phyloP scores from a whole-genome alignment of 257 asterid species.

The Capsicum pubescens region DNA sequence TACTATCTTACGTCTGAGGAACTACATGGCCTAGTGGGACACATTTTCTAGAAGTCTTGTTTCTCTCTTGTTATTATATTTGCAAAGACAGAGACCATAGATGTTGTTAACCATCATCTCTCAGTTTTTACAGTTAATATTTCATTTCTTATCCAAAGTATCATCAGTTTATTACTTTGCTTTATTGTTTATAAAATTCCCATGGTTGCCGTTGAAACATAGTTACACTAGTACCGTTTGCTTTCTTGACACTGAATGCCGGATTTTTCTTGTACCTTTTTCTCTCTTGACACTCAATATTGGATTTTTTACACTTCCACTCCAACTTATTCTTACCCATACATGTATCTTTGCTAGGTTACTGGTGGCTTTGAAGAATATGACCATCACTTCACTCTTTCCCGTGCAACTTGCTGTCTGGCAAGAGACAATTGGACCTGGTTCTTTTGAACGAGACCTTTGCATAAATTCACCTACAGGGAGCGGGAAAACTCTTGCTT shows the following conservation, averaged over 20 bases:
- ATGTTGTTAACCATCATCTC: neutral
- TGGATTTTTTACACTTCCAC: neutral
- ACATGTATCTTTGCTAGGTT: conserved; percentile 52
- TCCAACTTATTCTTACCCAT: neutral
- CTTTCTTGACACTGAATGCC: neutral
- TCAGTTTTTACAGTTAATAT: neutral
- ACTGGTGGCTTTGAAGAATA: conserved; percentile 60
- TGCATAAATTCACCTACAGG: conserved; percentile 94
- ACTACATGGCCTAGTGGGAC: neutral
- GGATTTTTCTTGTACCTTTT: neutral
- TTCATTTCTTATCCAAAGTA: neutral
- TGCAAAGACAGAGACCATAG: neutral
- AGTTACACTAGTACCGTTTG: conserved; percentile 3
- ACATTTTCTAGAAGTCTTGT: neutral
- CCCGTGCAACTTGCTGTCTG: conserved; percentile 92
- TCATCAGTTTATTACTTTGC: neutral
- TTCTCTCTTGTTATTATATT: neutral
- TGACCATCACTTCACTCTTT: conserved; percentile 72
- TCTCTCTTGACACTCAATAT: neutral
- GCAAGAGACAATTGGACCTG: conserved; percentile 95
- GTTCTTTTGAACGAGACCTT: conserved; percentile 78
- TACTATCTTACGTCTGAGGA: neutral
- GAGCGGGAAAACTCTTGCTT: conserved; percentile 91
- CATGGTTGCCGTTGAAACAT: neutral
- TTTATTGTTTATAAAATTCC: neutral